Evolutionary conservation across 257 asterid species (phyloP).

Genomic region (Gentiana straminea): DNA sequence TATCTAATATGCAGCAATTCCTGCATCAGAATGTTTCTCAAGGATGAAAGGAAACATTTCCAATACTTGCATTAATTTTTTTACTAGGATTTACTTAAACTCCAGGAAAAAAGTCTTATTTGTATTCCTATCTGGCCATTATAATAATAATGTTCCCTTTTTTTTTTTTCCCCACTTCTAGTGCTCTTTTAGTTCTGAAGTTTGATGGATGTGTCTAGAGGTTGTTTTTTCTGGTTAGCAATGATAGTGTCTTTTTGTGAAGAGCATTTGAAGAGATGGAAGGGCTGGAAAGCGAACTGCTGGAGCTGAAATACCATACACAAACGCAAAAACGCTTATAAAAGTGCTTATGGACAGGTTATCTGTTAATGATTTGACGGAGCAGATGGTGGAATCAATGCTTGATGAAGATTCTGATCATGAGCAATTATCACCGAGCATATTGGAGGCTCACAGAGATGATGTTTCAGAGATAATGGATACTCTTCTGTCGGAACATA

Average conservation of each 20-base stretch:
- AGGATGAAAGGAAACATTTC: no score
- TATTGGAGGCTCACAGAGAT: slow-evolving; percentile 37
- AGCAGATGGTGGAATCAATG: slow-evolving; percentile 25
- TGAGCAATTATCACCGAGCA: slow-evolving; percentile 22
- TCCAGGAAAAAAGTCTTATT: no score
- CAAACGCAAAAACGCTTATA: slow-evolving; percentile 35
- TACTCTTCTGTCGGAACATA: slow-evolving; percentile 44
- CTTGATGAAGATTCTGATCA: slow-evolving; percentile 22
- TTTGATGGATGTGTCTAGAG: no score
- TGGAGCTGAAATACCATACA: slow-evolving; percentile 43
- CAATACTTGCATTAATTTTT: no score
- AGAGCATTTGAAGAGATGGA: slow-evolving; percentile 57
- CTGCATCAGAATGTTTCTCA: no score
- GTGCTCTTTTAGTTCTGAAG: no score
- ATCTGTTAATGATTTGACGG: slow-evolving; percentile 22
- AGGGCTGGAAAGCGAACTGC: slow-evolving; percentile 34
- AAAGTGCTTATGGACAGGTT: slow-evolving; percentile 20
- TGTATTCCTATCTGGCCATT: no score
- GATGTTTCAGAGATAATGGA: slow-evolving; percentile 50
- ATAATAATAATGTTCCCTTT: no score
- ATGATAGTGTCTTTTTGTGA: background rate
- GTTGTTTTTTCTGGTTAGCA: no score
- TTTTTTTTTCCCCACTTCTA: no score
- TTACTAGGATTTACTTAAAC: no score
- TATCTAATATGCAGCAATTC: no score